Evolutionary conservation across 768 basidiomycete genomes (phyloP), one percentile per base, ranked within the genome.

Genomic region (Trametes cingulata): DNA sequence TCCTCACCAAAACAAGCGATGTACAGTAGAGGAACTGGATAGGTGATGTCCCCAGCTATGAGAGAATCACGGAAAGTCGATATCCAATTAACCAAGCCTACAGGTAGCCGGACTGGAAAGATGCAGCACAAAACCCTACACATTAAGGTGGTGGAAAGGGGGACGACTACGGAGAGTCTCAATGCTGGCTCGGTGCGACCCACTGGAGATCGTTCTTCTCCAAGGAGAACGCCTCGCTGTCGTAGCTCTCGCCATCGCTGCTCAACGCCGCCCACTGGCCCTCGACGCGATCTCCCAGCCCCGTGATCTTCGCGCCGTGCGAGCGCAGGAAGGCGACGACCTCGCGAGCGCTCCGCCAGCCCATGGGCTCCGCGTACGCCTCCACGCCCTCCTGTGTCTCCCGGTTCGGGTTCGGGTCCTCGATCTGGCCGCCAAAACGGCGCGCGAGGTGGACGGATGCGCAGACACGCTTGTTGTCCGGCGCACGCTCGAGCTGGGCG

Each of bases 251-350:
- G 1, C 75, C 81, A 50, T 87, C 86, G 65, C 86, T 88, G 61
- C 81, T 83, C 66, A 83, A 72, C 35, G 79, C 84, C 36, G 84
- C 89, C 93, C 93, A 95, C 36, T 86, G 87, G n/a, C 78, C 86
- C 59, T 80, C 74, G 1, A 78, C 76, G 58, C 76, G 76, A 57
- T 78, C 68, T 46, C 76, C 74, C 46, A 83, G 78, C 25, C 77
- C 72, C 24, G 78, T 78, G 66, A 95, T 82, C 73, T 83, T 87
- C 45, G 91, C 94, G 0, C 94, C 94, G 62, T 82, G 77, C 55
- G 73, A 73, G 70, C 80, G 81, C 74, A 96, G 74, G 71, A 88
- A 95, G 42, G 72, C 69, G 15, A 93, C 75, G 0, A 95, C 87
- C 74, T 96, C 94, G 40, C 74, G 74, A 40, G 85, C 88, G 67